These are phyloP conservation scores for Dendryphion nanum DNA, from an alignment of 2,329 filamentous ascomycete genomes.

Conservation along the genomic window DNA sequence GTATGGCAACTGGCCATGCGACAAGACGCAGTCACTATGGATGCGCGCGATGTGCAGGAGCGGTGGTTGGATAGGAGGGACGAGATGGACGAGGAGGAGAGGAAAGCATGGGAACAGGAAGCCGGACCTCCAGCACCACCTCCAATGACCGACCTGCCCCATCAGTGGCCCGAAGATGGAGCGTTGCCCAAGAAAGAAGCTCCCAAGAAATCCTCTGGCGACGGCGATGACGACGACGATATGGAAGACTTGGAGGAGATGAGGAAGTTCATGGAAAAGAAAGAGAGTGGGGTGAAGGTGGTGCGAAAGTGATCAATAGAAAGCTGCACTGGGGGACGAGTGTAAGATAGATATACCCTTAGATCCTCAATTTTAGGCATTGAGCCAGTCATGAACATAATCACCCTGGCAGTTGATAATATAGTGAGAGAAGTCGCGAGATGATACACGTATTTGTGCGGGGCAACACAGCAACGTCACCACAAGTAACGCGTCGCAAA, in stretches of 20 bases:
- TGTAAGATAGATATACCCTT: too few relatives aligned
- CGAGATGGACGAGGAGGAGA: slow-evolving; percentile 79
- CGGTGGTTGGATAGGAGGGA: slow-evolving; percentile 91
- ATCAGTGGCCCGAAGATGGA: slow-evolving; percentile 5
- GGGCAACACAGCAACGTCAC: too few relatives aligned
- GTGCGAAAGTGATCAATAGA: too few relatives aligned
- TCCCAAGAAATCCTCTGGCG: slow-evolving; percentile 5
- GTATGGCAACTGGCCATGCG: slow-evolving; percentile 98
- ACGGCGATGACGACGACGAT: slow-evolving; percentile 26
- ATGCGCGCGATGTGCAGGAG: slow-evolving; percentile 88
- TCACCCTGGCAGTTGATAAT: too few relatives aligned
- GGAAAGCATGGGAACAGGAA: slow-evolving; percentile 72
- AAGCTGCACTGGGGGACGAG: too few relatives aligned
- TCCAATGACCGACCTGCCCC: slow-evolving; percentile 4
- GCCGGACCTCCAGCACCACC: slow-evolving; percentile 10
- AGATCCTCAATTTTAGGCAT: too few relatives aligned
- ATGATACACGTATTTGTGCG: too few relatives aligned
- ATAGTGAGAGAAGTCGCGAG: too few relatives aligned
- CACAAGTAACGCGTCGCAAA: too few relatives aligned
- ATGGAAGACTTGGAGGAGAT: slow-evolving; percentile 41
- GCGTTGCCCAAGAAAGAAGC: slow-evolving; percentile 6
- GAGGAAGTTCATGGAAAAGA: slow-evolving; percentile 36
- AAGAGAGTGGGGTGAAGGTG: slow-evolving; percentile 68
- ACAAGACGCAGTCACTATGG: slow-evolving; percentile 66
- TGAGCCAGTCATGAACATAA: too few relatives aligned